Evolutionary conservation across 2,329 filamentous ascomycete species (phyloP), one percentile per base, ranked within the genome.

Genomic region (Colletotrichum musae): DNA sequence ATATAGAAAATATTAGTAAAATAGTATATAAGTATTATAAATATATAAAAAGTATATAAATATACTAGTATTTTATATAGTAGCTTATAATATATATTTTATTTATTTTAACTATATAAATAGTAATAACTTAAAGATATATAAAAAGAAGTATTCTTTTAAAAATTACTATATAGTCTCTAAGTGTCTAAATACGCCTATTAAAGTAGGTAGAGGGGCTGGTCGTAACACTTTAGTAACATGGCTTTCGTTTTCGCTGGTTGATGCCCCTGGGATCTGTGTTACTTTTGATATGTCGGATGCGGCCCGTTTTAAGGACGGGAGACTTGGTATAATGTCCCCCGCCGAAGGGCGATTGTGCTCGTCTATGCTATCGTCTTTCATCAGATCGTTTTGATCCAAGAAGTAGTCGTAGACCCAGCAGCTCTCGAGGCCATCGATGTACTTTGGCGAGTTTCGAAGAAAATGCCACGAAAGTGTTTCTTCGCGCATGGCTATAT

Each of bases 391-490:
- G 53, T 75, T 75, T 2, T 74, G 78, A 73, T 90, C 88, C 7
- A 90, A 81, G 48, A 84, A 76, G 6, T 77, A 73, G 66, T 90
- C 87, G 64, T 84, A 83, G 0, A 77, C 80, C 88, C 88, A 90
- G 71, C 85, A 83, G 4, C 81, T 81, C 72, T 90, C 88, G 0
- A 90, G 80, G 2, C 87, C 87, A 13, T 85, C 80, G 6, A 87
- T 77, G 70, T 83, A 86, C 2, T 85, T 79, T 0, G 84, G 83
- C 4, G 85, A 81, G 41, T 82, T 79, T 62, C 81, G 81, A 36
- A 90, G 77, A 41, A 82, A 83, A 68, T 85, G 81, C 88, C 88
- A 90, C 2, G 86, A 87, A n/a, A 90, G 79, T 6, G 83, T 85
- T 64, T 87, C 84, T 6, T 81, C 74, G 13, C 81, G 79, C 86